phyloP scores from a whole-genome alignment of 495 filamentous ascomycete genomes.

The Pyrenopolyporus hunteri region DNA sequence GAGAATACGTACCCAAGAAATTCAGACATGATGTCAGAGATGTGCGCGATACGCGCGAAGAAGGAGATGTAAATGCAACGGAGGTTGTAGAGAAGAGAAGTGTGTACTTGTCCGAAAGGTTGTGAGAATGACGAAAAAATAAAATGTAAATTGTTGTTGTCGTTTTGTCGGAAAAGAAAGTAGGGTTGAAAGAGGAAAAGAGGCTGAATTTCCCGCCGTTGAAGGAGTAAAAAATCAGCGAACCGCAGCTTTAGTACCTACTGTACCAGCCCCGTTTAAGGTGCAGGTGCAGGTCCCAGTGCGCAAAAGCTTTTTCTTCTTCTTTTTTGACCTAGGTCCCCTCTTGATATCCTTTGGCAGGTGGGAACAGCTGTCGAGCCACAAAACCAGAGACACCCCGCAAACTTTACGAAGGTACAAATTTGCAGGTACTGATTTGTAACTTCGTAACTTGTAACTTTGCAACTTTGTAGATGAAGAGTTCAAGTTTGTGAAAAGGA shows the following conservation, averaged over 20 bases:
- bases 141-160: constrained; percentile 23
- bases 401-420: no score
- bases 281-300: no score
- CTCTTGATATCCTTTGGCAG: neutral
- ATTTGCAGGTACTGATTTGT: no score
- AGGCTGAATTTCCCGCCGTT: constrained; percentile 24
- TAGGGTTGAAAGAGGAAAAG: constrained; percentile 22
- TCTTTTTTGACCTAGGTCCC: neutral
- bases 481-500: no score
- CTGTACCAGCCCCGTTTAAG: constrained; percentile 23
- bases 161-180: neutral
- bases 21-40: constrained; percentile 53
- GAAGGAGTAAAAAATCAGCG: constrained; percentile 19
- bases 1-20: constrained; percentile 54
- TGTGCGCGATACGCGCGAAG: constrained; percentile 38
- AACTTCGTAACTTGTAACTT: no score
- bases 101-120: constrained; percentile 6
- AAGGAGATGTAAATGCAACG: constrained; percentile 17
- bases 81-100: constrained; percentile 16
- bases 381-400: no score
- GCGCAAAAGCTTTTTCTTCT: constrained; percentile 11
- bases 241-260: constrained; percentile 12
- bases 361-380: no score
- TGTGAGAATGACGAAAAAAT: constrained; percentile 18
- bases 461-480: no score